Conservation (phyloP, 1,139 yeast genomes). For the Protomyces pachydermus region DNA sequence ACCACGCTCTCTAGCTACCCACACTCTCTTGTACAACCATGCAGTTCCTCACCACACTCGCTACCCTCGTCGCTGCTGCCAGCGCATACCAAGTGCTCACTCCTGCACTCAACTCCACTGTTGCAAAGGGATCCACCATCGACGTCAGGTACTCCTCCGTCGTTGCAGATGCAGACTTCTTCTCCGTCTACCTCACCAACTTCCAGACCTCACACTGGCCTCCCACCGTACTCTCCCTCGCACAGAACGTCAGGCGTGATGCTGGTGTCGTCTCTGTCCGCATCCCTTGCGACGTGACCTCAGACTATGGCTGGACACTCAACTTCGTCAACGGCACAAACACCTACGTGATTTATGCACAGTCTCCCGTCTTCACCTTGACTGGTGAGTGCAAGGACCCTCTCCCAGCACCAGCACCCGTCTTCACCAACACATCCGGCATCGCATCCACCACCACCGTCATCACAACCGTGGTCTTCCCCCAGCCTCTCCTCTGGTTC, state of each 20-base stretch:
- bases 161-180: conserved; percentile 26
- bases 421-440: conserved; percentile 13
- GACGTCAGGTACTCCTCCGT: conserved; percentile 26
- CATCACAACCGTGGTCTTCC: conserved; percentile 13
- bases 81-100: conserved; percentile 25
- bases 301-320: conserved; percentile 23
- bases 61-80: conserved; percentile 22
- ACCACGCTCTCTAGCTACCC: conserved; percentile 18
- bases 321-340: conserved; percentile 28
- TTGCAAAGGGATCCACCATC: conserved; percentile 23
- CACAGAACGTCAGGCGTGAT: conserved; percentile 6
- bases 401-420: conserved; percentile 3
- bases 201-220: conserved; percentile 22
- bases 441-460: background rate
- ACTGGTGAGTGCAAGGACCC: conserved; percentile 24
- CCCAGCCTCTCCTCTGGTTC: conserved; percentile 17
- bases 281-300: conserved; percentile 24
- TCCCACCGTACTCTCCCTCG: conserved; percentile 18
- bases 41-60: conserved; percentile 25
- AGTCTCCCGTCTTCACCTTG: conserved; percentile 23
- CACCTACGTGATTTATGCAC: conserved; percentile 29
- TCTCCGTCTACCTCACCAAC: conserved; percentile 26
- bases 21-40: conserved; percentile 14
- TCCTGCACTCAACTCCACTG: conserved; percentile 22
- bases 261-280: conserved; percentile 18